These are phyloP conservation scores for Quercus tomentella DNA, from an alignment of 331 rosid genomes.

Conservation along the genomic window DNA sequence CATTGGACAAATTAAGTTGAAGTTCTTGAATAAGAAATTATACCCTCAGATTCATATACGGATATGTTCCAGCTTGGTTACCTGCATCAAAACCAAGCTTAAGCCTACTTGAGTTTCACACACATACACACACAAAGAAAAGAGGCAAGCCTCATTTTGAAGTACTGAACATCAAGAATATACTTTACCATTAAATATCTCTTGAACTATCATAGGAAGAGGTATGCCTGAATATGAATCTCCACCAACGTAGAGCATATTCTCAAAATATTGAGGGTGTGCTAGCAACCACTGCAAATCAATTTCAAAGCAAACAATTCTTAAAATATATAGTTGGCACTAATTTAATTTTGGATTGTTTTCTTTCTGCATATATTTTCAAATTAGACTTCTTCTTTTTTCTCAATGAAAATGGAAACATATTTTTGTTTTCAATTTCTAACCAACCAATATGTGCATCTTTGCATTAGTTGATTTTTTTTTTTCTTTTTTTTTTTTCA, in stretches of 20 bases:
- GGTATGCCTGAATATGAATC: conserved; percentile 28
- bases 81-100: not conserved
- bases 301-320: not conserved
- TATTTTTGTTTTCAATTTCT: no score
- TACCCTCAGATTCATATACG: conserved; percentile 16
- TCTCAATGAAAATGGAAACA: no score
- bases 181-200: conserved; percentile 12
- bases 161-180: not conserved
- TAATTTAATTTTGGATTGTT: no score
- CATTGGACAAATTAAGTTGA: not conserved
- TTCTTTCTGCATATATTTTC: no score
- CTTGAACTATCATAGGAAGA: conserved; percentile 23
- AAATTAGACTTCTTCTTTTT: no score
- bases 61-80: conserved; percentile 1
- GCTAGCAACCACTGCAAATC: conserved; percentile 17
- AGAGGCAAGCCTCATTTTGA: not conserved
- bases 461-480: no score
- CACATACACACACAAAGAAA: no score
- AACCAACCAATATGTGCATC: no score
- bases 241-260: conserved; percentile 21
- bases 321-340: no score
- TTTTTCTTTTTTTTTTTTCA: no score
- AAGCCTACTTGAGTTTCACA: not conserved
- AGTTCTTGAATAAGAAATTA: not conserved
- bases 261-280: conserved; percentile 28